Base-by-base conservation (phyloP, 495 filamentous ascomycete genomes). In the Parmelia sp. region DNA sequence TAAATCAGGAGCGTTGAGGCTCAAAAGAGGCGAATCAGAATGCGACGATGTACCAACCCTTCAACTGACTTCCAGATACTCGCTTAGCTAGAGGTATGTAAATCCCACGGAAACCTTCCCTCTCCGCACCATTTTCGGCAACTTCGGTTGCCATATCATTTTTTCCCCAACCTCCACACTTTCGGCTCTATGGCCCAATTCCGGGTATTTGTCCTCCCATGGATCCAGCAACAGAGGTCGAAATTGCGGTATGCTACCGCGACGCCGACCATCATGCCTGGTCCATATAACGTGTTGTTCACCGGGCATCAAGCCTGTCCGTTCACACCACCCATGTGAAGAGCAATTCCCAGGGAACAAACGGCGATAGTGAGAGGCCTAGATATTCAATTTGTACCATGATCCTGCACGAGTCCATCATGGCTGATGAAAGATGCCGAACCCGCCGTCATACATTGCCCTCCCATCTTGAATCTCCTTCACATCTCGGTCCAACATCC, bases 381-480 rank as follows among this genome's bases (percentile, higher is more conserved):
- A 19, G 9, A 29, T 1, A 10, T 17, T 31, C 23, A n/a, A 3
- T 2, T 14, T 25, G 1, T 14, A 0, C 27, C 49, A 17, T 19
- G 27, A 7, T 23, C 49, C 49, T 31, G 25, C 27, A 0, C 19
- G 45, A 31, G 14, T 15, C 5, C 14, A 29, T 53, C 27, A 53
- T 17, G 49, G 49, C 49, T 53, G 49, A 31, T 53, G 25, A 7
- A 29, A 53, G 14, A 53, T 31, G 1, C 49, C 49, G 49, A 53
- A 53, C 4, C 49, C 49, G 27, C 49, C 49, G 0, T 53, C 49
- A 31, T 53, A 23, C 49, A 53, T 53, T 19, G 49, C 49, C 14
- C 49, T 53, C 14, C 49, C 49, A 1, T 53, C 49, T 53, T 53
- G 49, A 53, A 53, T 53, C 27, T 53, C 49, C 49, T 53, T 53